phyloP scores from a whole-genome alignment of 306 rosid genomes.

The Inga laurina region DNA sequence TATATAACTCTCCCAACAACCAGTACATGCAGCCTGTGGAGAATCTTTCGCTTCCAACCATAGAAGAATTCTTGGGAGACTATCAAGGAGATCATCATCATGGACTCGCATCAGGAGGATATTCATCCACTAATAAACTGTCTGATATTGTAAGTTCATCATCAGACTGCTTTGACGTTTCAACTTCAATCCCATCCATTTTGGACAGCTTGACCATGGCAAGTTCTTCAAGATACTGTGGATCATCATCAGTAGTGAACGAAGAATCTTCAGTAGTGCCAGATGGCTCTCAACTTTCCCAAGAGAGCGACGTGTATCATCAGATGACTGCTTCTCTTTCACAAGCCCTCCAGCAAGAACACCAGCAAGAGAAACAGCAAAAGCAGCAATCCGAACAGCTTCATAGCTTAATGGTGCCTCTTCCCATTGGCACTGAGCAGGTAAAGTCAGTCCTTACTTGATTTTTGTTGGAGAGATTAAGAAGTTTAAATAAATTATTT shows the following conservation, averaged over 20 bases:
- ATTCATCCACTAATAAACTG: constrained; percentile 32
- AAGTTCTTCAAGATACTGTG: constrained; percentile 49
- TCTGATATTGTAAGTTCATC: constrained; percentile 42
- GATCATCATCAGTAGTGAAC: constrained; percentile 29
- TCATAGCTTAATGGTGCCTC: constrained; percentile 51
- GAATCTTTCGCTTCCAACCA: constrained; percentile 51
- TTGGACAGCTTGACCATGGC: constrained; percentile 48
- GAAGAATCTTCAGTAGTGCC: constrained; percentile 45
- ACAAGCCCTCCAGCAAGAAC: constrained; percentile 66
- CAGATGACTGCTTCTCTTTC: constrained; percentile 58
- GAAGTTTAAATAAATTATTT: no score
- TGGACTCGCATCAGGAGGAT: constrained; percentile 26
- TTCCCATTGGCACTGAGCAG: constrained; percentile 61
- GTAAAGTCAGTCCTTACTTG: constrained; percentile 12
- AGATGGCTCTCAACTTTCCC: constrained; percentile 45
- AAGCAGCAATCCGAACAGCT: constrained; percentile 36
- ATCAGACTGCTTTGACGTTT: constrained; percentile 49
- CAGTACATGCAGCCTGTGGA: constrained; percentile 67
- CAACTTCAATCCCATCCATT: constrained; percentile 33
- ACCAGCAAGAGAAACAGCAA: constrained; percentile 53
- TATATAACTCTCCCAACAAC: constrained; percentile 69
- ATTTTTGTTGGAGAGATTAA: no score
- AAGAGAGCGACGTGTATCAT: constrained; percentile 49
- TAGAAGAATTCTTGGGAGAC: constrained; percentile 77
- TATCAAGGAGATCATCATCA: constrained; percentile 44